A percentile compares a stretch with the other conserved stretches of the same genome.
Evolutionary conservation across 306 rosid species (phyloP).

Genomic region (Myrica gale): DNA sequence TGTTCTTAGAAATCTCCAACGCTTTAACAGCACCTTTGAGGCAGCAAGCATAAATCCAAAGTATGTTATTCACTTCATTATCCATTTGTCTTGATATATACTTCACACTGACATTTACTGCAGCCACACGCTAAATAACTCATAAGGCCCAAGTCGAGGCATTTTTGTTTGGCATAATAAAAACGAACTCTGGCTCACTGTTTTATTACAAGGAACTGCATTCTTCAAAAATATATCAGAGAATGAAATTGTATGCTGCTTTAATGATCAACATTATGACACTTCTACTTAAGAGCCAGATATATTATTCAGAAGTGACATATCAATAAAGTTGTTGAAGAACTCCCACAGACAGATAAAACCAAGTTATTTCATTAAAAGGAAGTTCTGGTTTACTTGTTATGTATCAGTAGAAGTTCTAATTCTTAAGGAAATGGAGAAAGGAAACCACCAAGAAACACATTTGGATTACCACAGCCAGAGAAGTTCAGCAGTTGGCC

Average conservation of each 20-base stretch:
- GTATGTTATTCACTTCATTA: too few relatives aligned
- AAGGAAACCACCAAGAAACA: slow-evolving; percentile 17
- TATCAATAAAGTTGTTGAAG: background rate
- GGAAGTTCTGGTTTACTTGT: background rate
- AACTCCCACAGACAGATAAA: background rate
- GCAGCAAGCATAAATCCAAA: too few relatives aligned
- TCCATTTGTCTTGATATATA: too few relatives aligned
- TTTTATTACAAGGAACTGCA: too few relatives aligned
- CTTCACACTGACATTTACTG: too few relatives aligned
- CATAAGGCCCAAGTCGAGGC: background rate
- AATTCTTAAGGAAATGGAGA: slow-evolving; percentile 1
- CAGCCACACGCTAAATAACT: too few relatives aligned
- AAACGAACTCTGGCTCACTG: too few relatives aligned
- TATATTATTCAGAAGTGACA: background rate
- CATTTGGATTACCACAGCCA: slow-evolving; percentile 77
- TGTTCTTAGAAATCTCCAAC: background rate
- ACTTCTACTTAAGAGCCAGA: background rate
- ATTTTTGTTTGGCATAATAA: background rate
- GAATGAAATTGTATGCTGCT: background rate
- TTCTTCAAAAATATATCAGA: too few relatives aligned
- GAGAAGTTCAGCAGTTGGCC: slow-evolving; percentile 76
- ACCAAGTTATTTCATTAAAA: background rate
- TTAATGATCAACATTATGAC: background rate
- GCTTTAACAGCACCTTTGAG: too few relatives aligned
- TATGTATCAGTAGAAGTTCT: background rate